Evolutionary conservation across 495 filamentous ascomycete genomes (phyloP), one percentile per base, ranked within the genome.

Genomic region (Penicillium pancosmium): DNA sequence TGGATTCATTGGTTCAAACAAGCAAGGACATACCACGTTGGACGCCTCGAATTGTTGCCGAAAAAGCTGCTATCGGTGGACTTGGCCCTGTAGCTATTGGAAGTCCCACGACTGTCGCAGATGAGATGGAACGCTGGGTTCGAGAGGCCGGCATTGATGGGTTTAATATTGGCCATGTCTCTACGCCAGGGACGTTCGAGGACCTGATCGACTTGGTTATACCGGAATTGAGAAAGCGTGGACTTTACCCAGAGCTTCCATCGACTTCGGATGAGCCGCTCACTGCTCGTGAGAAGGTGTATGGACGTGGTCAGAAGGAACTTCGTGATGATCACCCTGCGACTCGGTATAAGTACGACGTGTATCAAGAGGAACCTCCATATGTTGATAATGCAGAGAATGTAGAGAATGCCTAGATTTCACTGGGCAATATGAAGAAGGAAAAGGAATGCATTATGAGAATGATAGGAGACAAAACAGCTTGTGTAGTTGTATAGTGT

Each of bases 131-230:
- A 64, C 72, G 73, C 13, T 88, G 85, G 86, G 64, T 84, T 11
- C 58, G 72, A 2, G 84, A 84, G 54, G 82, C 79, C 1, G 84
- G 84, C 58, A 55, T 87, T n/a, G 86, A 87, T 70, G 84, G 84
- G 10, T 86, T 86, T 63, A 86, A 86, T 63, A 59, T 86, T 47
- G 73, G 58, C 31, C 72, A 79, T 66, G 80, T 81, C 1, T 80
- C 81, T 31, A 84, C 81, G 54, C 86, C 86, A 0, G 80, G 81
- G 19, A 83, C 82, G 1, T 89, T 88, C 70, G 76, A 82, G 57
- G 85, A 87, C 57, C 73, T 87, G n/a, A 77, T 84, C 50, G 82
- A 87, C 51, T 64, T 85, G 18, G 67, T 89, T 16, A 60, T 88
- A 13, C 85, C 85, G 1, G 86, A 87, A 67, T 68, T 88, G 58